Base-by-base conservation (phyloP, 139 green algal species). In the Ulvella scutata region DNA sequence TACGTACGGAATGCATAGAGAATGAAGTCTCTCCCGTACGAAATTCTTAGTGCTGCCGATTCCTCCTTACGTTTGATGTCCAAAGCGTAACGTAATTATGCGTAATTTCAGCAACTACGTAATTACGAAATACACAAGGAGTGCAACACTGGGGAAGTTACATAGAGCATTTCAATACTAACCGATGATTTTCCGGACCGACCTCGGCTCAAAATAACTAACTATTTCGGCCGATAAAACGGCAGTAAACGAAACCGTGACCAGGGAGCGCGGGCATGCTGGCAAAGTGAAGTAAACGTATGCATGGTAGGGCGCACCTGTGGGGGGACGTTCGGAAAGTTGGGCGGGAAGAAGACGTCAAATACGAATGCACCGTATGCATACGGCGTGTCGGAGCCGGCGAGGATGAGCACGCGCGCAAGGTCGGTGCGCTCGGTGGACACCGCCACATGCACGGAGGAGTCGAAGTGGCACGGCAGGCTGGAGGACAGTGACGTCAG, bases 291-390 rank as follows among this genome's bases (percentile, higher is more conserved):
- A n/a, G n/a, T n/a, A n/a, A n/a, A n/a, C n/a, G n/a, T n/a, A n/a
- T n/a, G n/a, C 20, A 43, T 17, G n/a, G 7, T 23, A 1, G 62
- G 31, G 51, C 13, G 17, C 62, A 90, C 84, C 73, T 86, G 73
- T 7, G 85, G 86, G n/a, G 85, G 80, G n/a, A 72, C 38, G 28
- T 77, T 35, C 3, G 90, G 90, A 81, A 92, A 96, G 33, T 81
- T 76, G 3, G 83, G 73, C 2, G 89, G 87, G 72, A 94, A 90
- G 80, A 88, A 92, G 37, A 95, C 77, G 83, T 96, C 91, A 77
- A 96, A 96, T n/a, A 93, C 34, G 75, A 96, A 96, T 73, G 77
- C 88, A 37, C 90, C 90, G 29, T 75, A 75, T 4, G 74, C 73
- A 82, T 96, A 95, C 3, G 91, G 91, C 3, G 91, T 96, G 80